Evolutionary conservation across 23 red algal genomes (phyloP), one percentile per base, ranked within the genome.

Genomic region (Pyropia yezoensis): DNA sequence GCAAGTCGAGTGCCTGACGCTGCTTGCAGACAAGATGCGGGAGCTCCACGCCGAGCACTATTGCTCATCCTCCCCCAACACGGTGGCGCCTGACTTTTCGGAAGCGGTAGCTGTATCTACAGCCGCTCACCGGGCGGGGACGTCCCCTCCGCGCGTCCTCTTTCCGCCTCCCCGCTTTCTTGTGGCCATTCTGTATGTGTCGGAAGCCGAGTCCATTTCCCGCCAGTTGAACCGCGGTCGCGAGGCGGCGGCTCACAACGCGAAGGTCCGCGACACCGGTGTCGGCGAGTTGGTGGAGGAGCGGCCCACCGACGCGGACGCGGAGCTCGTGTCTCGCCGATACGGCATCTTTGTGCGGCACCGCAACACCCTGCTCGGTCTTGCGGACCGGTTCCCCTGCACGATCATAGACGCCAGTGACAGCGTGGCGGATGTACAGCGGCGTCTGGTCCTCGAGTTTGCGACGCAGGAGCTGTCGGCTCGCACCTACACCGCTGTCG

Each of bases 21-120:
- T 58, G 55, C 24, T 58, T 20, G 18, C 18, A 20, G 55, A 58
- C 55, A 58, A 58, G 55, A 58, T 58, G 55, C 18, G 24, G 55
- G 55, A 58, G 55, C 55, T 58, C 20, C 55, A 25, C 18, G 24
- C 20, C 11, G 24, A 20, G 55, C 55, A 58, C 18, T 58, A 58
- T 16, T 47, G 39, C 39, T 47, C 39, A 13, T 1, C 39, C 6
- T 47, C 39, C 9, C 6, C 6, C 39, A 47, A 47, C 39, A 47
- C 39, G 39, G 39, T 47, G 39, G 39, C 39, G 39, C 39, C 39
- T 6, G 39, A 47, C 3, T 47, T 47, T 47, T 47, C 39, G 39
- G 39, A 47, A 12, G 39, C 39, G 39, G 39, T 47, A 3, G 39
- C 39, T 13, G 39, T 8, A 3, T 47, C 39, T 47, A 8, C 39